phyloP scores from a whole-genome alignment of 441 rosid genomes.

The Hura crepitans region DNA sequence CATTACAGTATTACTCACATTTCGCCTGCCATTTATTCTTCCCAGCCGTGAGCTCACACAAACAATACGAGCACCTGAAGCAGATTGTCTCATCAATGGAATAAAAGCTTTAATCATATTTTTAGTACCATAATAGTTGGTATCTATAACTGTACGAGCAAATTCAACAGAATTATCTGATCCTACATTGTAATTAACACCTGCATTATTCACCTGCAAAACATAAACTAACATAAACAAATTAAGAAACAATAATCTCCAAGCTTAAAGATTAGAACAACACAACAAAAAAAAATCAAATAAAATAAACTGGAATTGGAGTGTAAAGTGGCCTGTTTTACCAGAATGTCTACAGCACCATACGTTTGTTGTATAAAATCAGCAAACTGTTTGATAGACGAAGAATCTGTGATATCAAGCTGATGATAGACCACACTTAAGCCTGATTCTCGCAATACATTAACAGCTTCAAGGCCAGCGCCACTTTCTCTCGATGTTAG shows the following conservation, averaged over 20 bases:
- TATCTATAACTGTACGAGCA: slow-evolving; percentile 52
- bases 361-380: slow-evolving; percentile 58
- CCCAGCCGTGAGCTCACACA: slow-evolving; percentile 83
- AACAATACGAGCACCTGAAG: slow-evolving; percentile 75
- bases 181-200: slow-evolving; percentile 75
- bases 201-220: slow-evolving; percentile 90
- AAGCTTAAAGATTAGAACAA: neutral
- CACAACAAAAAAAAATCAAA: neutral
- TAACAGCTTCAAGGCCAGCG: slow-evolving; percentile 64
- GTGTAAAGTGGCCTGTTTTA: slow-evolving; percentile 24
- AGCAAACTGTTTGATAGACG: slow-evolving; percentile 47
- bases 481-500: slow-evolving; percentile 64
- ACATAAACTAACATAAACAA: slow-evolving; percentile 14
- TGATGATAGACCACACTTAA: slow-evolving; percentile 62
- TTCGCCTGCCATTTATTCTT: slow-evolving; percentile 64
- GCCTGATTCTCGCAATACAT: slow-evolving; percentile 60
- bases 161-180: slow-evolving; percentile 67
- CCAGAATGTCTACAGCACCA: slow-evolving; percentile 73
- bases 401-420: slow-evolving; percentile 54
- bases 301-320: neutral
- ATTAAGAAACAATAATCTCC: neutral
- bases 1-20: slow-evolving; percentile 46
- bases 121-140: slow-evolving; percentile 78
- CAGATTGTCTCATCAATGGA: slow-evolving; percentile 73
- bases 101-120: slow-evolving; percentile 71